Evolutionary conservation across 441 rosid species (phyloP).

Genomic region (Populus hybrid): DNA sequence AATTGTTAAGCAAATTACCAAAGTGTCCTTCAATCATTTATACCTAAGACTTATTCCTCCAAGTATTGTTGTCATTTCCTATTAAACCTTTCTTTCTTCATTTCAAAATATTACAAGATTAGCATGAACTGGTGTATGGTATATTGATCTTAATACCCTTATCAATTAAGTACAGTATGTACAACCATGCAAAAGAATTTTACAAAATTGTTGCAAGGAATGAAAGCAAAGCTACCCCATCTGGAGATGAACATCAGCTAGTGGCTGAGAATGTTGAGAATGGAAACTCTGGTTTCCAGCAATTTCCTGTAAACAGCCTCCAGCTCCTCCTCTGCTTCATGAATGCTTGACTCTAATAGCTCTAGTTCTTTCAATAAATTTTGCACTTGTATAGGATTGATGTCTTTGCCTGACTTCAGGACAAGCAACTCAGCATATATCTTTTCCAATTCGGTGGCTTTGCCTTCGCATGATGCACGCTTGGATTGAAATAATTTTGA

Average conservation of each 20-base stretch:
- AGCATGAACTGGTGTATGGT: too few species aligned
- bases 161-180: not conserved
- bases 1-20: too few species aligned
- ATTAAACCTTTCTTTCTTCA: too few species aligned
- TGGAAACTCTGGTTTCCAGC: not conserved
- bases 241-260: not conserved
- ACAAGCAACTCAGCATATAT: slow-evolving; percentile 9
- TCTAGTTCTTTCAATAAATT: slow-evolving; percentile 1
- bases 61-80: too few species aligned
- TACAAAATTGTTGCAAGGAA: not conserved
- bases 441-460: slow-evolving; percentile 12
- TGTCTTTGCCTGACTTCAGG: slow-evolving; percentile 17
- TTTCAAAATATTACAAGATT: too few species aligned
- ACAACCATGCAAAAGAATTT: not conserved
- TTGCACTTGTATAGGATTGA: not conserved
- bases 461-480: not conserved
- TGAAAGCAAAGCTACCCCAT: not conserved
- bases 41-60: too few species aligned
- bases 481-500: slow-evolving; percentile 21
- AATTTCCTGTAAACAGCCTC: not conserved
- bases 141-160: too few species aligned
- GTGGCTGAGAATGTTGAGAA: too few species aligned
- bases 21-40: too few species aligned
- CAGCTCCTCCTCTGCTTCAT: not conserved
- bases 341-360: not conserved